Evolutionary conservation across 192 early-diverging fungal species (phyloP), one percentile per base, ranked within the genome.

Genomic region (Coemansia sp.): DNA sequence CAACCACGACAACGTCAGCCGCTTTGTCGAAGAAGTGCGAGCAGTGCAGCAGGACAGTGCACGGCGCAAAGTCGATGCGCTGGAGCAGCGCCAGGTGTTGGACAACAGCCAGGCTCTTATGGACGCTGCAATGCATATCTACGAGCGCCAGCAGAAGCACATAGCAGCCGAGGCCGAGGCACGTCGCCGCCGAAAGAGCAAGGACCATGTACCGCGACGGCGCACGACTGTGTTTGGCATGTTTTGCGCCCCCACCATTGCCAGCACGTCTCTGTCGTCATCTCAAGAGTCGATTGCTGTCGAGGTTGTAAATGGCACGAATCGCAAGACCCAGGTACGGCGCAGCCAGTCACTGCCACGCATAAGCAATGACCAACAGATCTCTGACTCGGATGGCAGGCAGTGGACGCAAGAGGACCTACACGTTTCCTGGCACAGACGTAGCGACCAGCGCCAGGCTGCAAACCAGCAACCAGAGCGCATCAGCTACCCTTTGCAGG

Each of bases 101-200:
- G n/a, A 35, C 58, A 73, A 72, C 55, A 43, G 59, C 22, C 76
- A 79, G 58, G 76, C 76, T 0, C 63, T 65, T 39, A 37, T 79
- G 4, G 76, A 79, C 18, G 76, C 76, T 0, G 62, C 76, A 1
- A 21, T 72, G 32, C 69, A 79, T 36, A 50, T 79, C n/a, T 59
- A 68, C 61, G 67, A 69, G 53, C 76, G 63, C 18, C 76, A 79
- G 63, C 66, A 58, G 34, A 58, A 53, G 18, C 33, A 61, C 22
- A 42, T 48, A 19, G 43, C 60, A 4, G 50, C 40, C 3, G 38
- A 2, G 17, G 52, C 38, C 1, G 29, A 32, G 8, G 36, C 32
- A 43, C 42, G 37, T 19, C 41, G 46, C 24, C 41, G 46, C 24
- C 46, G 56, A 36, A 41, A 53, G 10, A 68, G 65, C 69, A 44